These are phyloP conservation scores for Bothriochloa decipiens DNA, from an alignment of 176 grass and related monocot species.

Conservation along the genomic window DNA sequence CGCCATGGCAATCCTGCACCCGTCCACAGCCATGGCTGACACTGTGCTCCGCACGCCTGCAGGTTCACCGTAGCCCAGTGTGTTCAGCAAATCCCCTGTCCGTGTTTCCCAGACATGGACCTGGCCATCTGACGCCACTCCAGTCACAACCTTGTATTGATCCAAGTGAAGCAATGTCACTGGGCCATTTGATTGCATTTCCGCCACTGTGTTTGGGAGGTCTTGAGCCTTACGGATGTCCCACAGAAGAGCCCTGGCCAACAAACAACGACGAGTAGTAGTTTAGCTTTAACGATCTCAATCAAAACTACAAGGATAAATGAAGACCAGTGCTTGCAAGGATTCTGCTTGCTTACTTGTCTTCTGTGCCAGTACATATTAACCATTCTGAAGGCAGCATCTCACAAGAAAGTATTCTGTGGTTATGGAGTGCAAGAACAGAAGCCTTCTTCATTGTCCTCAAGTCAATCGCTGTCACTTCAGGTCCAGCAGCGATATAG, in stretches of 20 bases:
- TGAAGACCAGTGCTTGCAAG: conserved; percentile 6
- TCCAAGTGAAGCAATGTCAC: conserved; percentile 84
- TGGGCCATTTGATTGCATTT: conserved; percentile 68
- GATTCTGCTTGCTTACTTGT: conserved; percentile 65
- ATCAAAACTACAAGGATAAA: not conserved
- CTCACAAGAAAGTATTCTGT: conserved; percentile 74
- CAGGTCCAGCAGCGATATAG: conserved; percentile 68
- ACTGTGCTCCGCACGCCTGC: conserved; percentile 20
- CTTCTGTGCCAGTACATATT: conserved; percentile 68
- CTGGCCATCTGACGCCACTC: conserved; percentile 45
- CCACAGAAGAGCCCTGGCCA: conserved; percentile 77
- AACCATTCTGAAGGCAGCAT: conserved; percentile 85
- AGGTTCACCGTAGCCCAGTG: conserved; percentile 47
- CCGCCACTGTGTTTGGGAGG: conserved; percentile 42
- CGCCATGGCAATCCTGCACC: conserved; percentile 58
- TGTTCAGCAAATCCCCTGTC: conserved; percentile 57
- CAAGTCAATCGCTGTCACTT: conserved; percentile 71
- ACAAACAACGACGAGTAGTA: conserved; percentile 22
- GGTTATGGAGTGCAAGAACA: conserved; percentile 47
- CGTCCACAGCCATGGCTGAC: conserved; percentile 71
- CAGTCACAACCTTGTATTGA: conserved; percentile 78
- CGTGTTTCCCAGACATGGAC: conserved; percentile 66
- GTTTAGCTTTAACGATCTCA: conserved; percentile 2
- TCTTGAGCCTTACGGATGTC: conserved; percentile 80
- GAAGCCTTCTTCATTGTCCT: conserved; percentile 86